Conservation (phyloP, 2,329 filamentous ascomycete genomes). For the Diaporthe vexans region DNA sequence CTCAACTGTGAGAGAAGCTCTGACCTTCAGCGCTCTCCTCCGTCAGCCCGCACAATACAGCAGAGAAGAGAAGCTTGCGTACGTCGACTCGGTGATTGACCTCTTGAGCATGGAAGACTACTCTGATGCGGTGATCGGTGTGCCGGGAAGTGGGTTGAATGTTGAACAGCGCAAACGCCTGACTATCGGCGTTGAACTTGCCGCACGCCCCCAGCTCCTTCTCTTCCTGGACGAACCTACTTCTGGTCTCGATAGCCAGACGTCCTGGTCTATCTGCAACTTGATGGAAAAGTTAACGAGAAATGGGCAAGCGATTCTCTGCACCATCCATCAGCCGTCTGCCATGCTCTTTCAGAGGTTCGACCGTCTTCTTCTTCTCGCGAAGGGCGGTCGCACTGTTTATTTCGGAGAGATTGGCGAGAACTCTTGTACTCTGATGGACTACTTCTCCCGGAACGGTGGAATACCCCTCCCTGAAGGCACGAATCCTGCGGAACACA, state of each 20-base stretch:
- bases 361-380: slow-evolving; percentile 81
- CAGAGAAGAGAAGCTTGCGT: slow-evolving; percentile 51
- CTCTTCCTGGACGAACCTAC: neutral
- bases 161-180: neutral
- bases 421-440: slow-evolving; percentile 75
- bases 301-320: neutral
- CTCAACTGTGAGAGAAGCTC: neutral
- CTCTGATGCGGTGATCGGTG: neutral
- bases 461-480: slow-evolving; percentile 73
- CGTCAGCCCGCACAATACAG: slow-evolving; percentile 66
- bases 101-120: neutral
- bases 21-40: neutral
- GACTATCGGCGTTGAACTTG: neutral
- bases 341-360: slow-evolving; percentile 93
- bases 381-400: slow-evolving; percentile 79
- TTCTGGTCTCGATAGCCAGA: neutral
- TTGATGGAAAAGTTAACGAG: neutral
- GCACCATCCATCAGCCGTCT: slow-evolving; percentile 93
- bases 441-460: slow-evolving; percentile 83
- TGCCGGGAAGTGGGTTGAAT: neutral
- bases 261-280: neutral
- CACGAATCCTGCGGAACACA: slow-evolving; percentile 88
- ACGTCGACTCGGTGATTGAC: neutral
- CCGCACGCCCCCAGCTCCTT: neutral
- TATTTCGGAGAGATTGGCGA: slow-evolving; percentile 84